phyloP scores from a whole-genome alignment of 768 basidiomycete species.

The Agrocybe praecox region DNA sequence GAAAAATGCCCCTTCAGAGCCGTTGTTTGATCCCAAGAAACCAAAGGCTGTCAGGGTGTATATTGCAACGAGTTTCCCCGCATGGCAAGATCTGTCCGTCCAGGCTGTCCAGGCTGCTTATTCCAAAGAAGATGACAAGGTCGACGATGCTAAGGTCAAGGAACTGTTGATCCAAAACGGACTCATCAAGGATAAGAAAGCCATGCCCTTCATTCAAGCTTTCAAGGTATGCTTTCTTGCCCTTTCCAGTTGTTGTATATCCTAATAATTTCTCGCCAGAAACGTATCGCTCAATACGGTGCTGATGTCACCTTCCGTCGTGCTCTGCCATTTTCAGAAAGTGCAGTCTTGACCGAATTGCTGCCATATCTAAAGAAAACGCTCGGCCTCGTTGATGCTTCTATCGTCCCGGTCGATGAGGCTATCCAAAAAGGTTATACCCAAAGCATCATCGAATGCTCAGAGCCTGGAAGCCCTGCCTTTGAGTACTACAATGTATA shows the following conservation, averaged over 20 bases:
- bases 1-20: conserved; percentile 39
- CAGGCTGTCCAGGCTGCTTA: conserved; percentile 74
- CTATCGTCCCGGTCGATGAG: conserved; percentile 71
- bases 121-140: conserved; percentile 52
- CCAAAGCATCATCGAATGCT: conserved; percentile 72
- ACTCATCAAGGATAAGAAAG: conserved; percentile 92
- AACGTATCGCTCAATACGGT: conserved; percentile 80
- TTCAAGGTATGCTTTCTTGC: conserved; percentile 72
- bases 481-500: conserved; percentile 85
- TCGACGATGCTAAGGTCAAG: conserved; percentile 84
- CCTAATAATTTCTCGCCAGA: conserved; percentile 41
- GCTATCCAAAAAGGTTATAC: conserved; percentile 67
- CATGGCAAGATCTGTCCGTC: conserved; percentile 90
- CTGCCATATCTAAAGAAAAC: conserved; percentile 82
- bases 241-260: neutral
- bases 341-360: conserved; percentile 67
- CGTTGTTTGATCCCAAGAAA: conserved; percentile 81
- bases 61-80: conserved; percentile 88
- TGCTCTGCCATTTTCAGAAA: conserved; percentile 81
- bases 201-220: conserved; percentile 92
- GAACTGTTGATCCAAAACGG: conserved; percentile 67
- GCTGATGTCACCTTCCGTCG: conserved; percentile 81
- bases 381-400: conserved; percentile 68
- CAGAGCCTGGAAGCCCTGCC: conserved; percentile 85
- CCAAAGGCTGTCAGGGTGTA: conserved; percentile 88